Evolutionary conservation across 148 eudicot species (phyloP), one percentile per base, ranked within the genome.

Genomic region (Euryodendron excelsum): DNA sequence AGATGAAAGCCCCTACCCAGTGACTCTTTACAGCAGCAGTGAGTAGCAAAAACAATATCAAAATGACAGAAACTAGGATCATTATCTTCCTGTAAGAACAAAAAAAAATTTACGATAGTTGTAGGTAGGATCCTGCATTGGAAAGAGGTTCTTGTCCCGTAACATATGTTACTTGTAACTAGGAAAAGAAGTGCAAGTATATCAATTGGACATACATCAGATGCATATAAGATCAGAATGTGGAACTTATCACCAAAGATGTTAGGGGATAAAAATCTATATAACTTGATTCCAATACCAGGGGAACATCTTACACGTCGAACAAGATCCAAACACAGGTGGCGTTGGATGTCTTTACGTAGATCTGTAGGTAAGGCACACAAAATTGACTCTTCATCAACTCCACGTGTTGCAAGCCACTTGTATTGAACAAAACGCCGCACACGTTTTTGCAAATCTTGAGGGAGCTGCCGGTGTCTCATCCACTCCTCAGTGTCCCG

Each of bases 401-500:
- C 98, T 76, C 98, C 98, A 73, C 93, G 82, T 9, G 98, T 94
- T 74, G 98, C 91, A 55, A 92, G 85, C 98, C 98, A 94, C 80
- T 94, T 91, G 83, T 92, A 94, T 75, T 89, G 94, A 58, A 88
- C 93, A 81, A 86, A 94, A 23, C 88, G 86, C 15, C 93, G 84
- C n/a, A 87, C 93, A 65, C 97, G 89, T 80, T 82, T 83, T 70
- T 82, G 88, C 33, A 92, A 70, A 80, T 82, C 87, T 69, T 81
- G 82, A 34, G 98, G 97, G 67, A 94, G 92, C 68, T 94, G 96
- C 5, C 98, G 88, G 81, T 92, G 98, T 78, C 82, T 89, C 96
- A 94, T 94, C 98, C 98, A 94, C 83, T 90, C 94, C 82, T 94
- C 98, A 11, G 96, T 94, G 80, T 94, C 98, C 44, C 94, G 88